Evolutionary conservation across 441 rosid species (phyloP).

Genomic region (Aleurites moluccanus): DNA sequence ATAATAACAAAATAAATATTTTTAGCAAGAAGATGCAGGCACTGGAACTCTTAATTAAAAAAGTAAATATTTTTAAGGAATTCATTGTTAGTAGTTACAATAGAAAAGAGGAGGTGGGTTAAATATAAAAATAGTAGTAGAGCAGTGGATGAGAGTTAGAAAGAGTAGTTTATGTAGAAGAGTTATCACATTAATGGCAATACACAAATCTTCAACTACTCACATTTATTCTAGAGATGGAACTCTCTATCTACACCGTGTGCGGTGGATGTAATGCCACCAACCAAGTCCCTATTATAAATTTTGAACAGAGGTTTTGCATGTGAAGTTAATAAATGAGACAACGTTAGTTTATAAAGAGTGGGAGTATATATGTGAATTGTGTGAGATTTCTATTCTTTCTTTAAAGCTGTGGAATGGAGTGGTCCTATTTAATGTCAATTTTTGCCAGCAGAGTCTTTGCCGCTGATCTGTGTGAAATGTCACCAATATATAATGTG

Average conservation of each 20-base stretch:
- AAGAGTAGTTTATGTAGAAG: neutral
- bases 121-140: neutral
- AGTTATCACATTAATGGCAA: conserved; percentile 25
- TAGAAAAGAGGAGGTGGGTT: neutral
- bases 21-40: too few relatives aligned
- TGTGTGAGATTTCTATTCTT: neutral
- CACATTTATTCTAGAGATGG: conserved; percentile 4
- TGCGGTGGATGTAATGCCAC: conserved; percentile 15
- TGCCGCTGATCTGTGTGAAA: too few relatives aligned
- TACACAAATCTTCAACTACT: conserved; percentile 21
- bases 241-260: too few relatives aligned
- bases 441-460: too few relatives aligned
- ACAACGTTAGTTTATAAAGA: neutral
- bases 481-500: too few relatives aligned
- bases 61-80: too few relatives aligned
- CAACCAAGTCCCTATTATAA: neutral
- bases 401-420: too few relatives aligned
- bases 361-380: neutral
- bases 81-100: too few relatives aligned
- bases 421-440: too few relatives aligned
- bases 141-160: neutral
- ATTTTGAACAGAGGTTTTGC: conserved; percentile 2
- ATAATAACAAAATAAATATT: too few relatives aligned
- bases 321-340: conserved; percentile 48
- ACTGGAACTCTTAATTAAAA: too few relatives aligned